Percentiles rank a stretch among this genome's conserved stretches.
Conservation (phyloP, 768 basidiomycete genomes). For the Podaxis pistillaris region DNA sequence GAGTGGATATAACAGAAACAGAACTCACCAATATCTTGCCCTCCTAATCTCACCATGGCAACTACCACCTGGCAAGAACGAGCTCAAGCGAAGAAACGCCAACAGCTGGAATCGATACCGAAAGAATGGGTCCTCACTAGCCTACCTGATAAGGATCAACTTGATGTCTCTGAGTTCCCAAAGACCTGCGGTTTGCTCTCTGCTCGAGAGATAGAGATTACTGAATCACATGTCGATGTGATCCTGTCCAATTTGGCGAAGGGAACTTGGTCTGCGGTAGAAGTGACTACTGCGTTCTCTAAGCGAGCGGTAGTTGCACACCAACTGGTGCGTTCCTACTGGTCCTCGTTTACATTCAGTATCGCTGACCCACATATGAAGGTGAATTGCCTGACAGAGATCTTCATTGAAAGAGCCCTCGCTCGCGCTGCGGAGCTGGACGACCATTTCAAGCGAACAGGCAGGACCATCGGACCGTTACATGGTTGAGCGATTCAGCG, state of each 20-base stretch:
- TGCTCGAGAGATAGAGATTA: slow-evolving; percentile 46
- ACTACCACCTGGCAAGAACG: slow-evolving; percentile 47
- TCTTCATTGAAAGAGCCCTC: slow-evolving; percentile 75
- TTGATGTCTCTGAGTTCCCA: slow-evolving; percentile 57
- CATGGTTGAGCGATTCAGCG: slow-evolving; percentile 45
- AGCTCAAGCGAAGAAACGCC: slow-evolving; percentile 49
- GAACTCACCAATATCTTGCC: neutral
- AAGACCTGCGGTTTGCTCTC: slow-evolving; percentile 57
- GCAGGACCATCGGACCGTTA: slow-evolving; percentile 65
- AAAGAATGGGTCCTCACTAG: slow-evolving; percentile 57
- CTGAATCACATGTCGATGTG: slow-evolving; percentile 34
- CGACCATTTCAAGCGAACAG: slow-evolving; percentile 55
- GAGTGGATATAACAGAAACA: neutral
- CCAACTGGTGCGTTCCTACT: slow-evolving; percentile 55
- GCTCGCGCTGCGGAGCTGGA: slow-evolving; percentile 66
- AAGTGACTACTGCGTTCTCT: slow-evolving; percentile 70
- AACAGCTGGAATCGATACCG: slow-evolving; percentile 58
- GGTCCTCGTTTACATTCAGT: neutral
- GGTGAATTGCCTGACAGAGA: slow-evolving; percentile 83
- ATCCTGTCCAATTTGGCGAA: slow-evolving; percentile 54
- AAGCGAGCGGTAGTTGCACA: slow-evolving; percentile 81
- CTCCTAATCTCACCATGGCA: slow-evolving; percentile 20
- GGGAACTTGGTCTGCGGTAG: slow-evolving; percentile 59
- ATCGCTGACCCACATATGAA: slow-evolving; percentile 22
- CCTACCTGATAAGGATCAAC: slow-evolving; percentile 42